These are phyloP conservation scores for Leptographium wingfieldii DNA, from an alignment of 2,329 filamentous ascomycete species.

Conservation along the genomic window DNA sequence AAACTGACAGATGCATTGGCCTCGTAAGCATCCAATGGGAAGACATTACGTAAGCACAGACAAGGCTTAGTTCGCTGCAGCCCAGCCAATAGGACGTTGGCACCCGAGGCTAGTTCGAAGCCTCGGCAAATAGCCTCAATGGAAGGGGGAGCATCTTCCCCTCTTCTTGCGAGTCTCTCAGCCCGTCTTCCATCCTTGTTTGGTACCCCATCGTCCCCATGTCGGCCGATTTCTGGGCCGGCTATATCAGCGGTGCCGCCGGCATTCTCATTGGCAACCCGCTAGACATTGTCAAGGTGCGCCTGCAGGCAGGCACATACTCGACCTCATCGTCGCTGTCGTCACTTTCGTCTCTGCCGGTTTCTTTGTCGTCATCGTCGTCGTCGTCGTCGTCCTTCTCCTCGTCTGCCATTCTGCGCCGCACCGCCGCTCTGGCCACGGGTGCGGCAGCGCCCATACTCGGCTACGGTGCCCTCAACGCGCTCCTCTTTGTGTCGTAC, in stretches of 20 bases:
- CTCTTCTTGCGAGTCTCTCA: background rate
- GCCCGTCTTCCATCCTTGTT: background rate
- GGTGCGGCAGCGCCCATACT: conserved; percentile 78
- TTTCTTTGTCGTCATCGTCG: conserved; percentile 45
- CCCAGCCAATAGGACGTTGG: background rate
- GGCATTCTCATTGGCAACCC: conserved; percentile 87
- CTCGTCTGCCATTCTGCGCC: background rate
- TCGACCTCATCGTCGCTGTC: conserved; percentile 76
- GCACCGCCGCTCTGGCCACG: conserved; percentile 26
- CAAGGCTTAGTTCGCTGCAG: background rate
- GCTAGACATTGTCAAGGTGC: conserved; percentile 57
- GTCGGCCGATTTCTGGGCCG: conserved; percentile 88
- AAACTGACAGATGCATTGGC: too few relatives aligned
- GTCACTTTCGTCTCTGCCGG: background rate
- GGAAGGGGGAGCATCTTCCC: background rate
- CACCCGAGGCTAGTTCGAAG: background rate
- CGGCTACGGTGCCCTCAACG: conserved; percentile 84
- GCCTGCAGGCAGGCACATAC: conserved; percentile 56
- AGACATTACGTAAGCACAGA: background rate
- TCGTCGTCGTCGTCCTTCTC: background rate
- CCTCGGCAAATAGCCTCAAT: background rate
- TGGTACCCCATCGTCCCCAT: conserved; percentile 27
- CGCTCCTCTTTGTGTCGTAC: conserved; percentile 79
- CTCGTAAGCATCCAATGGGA: too few relatives aligned
- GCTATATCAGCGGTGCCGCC: conserved; percentile 74